phyloP scores from a whole-genome alignment of 768 basidiomycete species.

The Kwoniella bestiolae region DNA sequence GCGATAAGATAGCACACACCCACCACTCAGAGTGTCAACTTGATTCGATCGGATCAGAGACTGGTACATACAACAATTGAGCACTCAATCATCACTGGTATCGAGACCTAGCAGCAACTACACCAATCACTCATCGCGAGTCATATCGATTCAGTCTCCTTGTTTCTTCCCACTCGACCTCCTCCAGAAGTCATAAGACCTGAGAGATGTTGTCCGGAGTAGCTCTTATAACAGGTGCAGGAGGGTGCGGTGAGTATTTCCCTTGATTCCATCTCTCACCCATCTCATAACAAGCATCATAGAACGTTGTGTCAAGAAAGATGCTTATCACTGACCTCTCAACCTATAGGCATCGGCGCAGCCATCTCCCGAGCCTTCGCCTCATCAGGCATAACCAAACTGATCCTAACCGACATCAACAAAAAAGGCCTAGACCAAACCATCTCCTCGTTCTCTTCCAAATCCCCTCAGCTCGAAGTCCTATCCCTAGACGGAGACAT shows the following conservation, averaged over 20 bases:
- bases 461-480: constrained; percentile 21
- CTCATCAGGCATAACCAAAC: constrained; percentile 24
- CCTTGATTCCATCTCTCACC: no score
- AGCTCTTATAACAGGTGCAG: constrained; percentile 28
- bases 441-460: no score
- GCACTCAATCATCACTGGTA: neutral
- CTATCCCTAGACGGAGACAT: constrained; percentile 36
- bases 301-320: no score
- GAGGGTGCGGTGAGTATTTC: constrained; percentile 24
- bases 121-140: no score
- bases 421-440: constrained; percentile 17
- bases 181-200: no score
- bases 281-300: no score
- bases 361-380: constrained; percentile 42
- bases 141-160: no score
- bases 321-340: neutral
- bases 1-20: constrained; percentile 13
- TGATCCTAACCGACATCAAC: constrained; percentile 40
- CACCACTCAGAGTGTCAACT: no score
- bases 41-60: no score
- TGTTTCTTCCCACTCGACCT: no score
- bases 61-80: no score
- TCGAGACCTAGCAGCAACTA: no score
- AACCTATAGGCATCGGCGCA: constrained; percentile 34
- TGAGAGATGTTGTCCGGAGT: constrained; percentile 23